Conservation (phyloP, 176 grass and related monocot species). For the Zea mays region DNA sequence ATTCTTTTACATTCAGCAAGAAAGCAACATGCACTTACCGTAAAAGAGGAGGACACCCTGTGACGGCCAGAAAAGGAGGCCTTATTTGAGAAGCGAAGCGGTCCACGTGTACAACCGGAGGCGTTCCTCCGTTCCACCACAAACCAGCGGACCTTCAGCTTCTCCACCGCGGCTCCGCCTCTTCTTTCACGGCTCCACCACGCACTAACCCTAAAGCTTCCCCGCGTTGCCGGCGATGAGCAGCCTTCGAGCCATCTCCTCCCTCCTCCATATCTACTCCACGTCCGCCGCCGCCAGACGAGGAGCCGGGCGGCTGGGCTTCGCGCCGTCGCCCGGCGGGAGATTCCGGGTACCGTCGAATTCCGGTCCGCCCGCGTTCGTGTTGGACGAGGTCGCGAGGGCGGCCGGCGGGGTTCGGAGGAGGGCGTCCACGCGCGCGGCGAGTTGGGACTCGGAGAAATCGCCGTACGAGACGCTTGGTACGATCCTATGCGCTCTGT, state of each 20-base stretch:
- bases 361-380: constrained; percentile 45
- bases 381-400: constrained; percentile 65
- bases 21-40: not conserved
- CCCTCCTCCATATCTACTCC: constrained; percentile 53
- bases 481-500: constrained; percentile 35
- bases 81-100: constrained; percentile 41
- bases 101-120: constrained; percentile 39
- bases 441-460: constrained; percentile 86
- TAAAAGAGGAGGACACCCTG: not conserved
- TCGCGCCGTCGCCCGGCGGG: constrained; percentile 32
- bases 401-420: constrained; percentile 40
- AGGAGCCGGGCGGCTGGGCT: constrained; percentile 30
- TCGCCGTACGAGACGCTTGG: constrained; percentile 89
- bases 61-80: not conserved
- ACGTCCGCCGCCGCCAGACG: constrained; percentile 36
- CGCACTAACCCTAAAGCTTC: constrained; percentile 38
- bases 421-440: constrained; percentile 73
- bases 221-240: constrained; percentile 57
- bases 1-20: constrained; percentile 10
- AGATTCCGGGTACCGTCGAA: constrained; percentile 47
- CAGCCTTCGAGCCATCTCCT: constrained; percentile 58
- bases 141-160: constrained; percentile 34
- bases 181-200: constrained; percentile 19
- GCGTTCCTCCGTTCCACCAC: constrained; percentile 58
- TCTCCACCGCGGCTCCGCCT: constrained; percentile 4